Conservation (phyloP, 106 monocot genomes). For the Allium cepa region DNA sequence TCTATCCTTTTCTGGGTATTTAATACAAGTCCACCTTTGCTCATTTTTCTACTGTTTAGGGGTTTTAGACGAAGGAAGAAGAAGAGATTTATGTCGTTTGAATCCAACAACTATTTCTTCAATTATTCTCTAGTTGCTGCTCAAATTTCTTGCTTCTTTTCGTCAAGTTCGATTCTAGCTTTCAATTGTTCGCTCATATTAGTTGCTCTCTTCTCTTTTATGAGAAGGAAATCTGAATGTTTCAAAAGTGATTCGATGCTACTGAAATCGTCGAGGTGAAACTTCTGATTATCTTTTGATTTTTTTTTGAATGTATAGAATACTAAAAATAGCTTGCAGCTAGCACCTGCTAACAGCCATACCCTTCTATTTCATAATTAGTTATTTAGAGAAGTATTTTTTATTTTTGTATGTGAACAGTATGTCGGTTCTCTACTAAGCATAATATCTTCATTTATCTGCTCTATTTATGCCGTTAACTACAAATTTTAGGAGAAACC, state of each 20-base stretch:
- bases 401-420: no score
- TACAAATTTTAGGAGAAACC: no score
- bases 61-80: slow-evolving; percentile 4
- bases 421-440: no score
- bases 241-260: slow-evolving; percentile 16
- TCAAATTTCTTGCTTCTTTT: neutral
- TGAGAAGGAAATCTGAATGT: slow-evolving; percentile 5
- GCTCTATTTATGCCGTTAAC: no score
- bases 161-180: neutral
- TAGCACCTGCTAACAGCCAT: no score
- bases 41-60: neutral
- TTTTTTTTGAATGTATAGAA: neutral
- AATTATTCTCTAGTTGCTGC: neutral
- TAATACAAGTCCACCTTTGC: slow-evolving; percentile 6
- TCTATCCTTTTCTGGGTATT: neutral
- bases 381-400: no score
- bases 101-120: slow-evolving; percentile 2
- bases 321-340: no score
- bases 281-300: neutral
- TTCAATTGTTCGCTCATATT: slow-evolving; percentile 4
- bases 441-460: no score
- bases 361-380: no score
- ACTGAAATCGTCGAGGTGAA: slow-evolving; percentile 10
- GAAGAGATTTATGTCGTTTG: slow-evolving; percentile 22
- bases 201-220: neutral